Base-by-base conservation (phyloP, 306 rosid species). In the Purshia tridentata region DNA sequence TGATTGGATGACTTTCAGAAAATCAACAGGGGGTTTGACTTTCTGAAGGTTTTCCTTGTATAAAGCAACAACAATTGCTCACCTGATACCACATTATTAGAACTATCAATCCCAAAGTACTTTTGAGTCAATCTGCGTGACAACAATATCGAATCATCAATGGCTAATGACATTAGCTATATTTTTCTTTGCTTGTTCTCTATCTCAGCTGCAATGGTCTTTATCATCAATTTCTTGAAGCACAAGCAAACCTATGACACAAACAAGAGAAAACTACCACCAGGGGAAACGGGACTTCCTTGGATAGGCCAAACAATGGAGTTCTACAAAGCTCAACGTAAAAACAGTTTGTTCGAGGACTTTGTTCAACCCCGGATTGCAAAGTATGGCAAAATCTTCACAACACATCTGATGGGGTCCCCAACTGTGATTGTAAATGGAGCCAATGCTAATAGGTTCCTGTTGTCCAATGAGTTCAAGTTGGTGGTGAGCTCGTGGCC, bases 401-500 rank as follows among this genome's bases (percentile, higher is more conserved):
- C 80, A 71, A 93, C 96, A 68, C 88, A 84, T 50, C 76, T 90
- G n/a, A 85, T 93, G 92, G 97, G 97, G 12, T 86, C 93, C 1
- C 91, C 97, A 39, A 93, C 97, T 7, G 90, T 93, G 77, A 70
- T 88, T 8, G 87, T 93, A 2, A 87, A 87, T 65, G 98, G 97
- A 65, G 85, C 96, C 51, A 88, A 87, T 44, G 97, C 90, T 20
- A 93, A 93, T 9, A 84, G 72, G 4, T 93, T 87, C 50, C 41
- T 92, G 50, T 12, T 90, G 61, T 87, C 93, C 3, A 90, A 87
- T 67, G 97, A 93, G 86, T 93, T 93, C 79, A 90, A 93, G 85
- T 72, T 87, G 73, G 98, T 90, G 72, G 81, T 87, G 67, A 90
- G 97, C 75, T 88, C 97, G 16, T 90, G 96, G 98, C 98, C 98